phyloP scores from a whole-genome alignment of 305 asterid genomes.

The Fraxinus latifolia region DNA sequence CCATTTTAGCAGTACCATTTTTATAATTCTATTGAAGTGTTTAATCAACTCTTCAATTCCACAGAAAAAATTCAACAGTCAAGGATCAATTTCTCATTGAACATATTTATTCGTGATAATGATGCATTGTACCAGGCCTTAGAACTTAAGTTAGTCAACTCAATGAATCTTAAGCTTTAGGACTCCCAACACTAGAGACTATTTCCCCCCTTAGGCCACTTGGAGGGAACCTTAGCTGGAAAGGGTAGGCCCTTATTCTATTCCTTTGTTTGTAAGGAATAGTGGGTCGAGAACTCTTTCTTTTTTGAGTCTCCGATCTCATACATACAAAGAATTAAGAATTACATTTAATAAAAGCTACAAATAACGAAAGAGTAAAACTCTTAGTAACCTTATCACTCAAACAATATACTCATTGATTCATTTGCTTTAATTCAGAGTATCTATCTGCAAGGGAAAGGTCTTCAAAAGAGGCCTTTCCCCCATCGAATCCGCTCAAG shows the following conservation, averaged over 20 bases:
- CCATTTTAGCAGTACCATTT: neutral
- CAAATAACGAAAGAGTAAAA: too few relatives aligned
- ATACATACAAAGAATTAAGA: too few relatives aligned
- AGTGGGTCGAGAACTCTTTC: neutral
- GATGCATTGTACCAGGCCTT: neutral
- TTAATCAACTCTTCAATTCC: neutral
- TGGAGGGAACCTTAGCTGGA: neutral
- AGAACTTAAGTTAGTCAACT: neutral
- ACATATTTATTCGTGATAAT: neutral
- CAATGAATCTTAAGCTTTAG: neutral
- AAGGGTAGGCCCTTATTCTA: neutral
- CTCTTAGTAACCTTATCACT: neutral
- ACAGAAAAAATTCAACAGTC: neutral
- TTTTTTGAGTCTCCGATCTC: neutral
- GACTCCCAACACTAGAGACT: neutral
- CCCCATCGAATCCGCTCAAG: neutral
- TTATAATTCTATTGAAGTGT: neutral
- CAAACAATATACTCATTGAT: neutral
- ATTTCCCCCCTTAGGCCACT: neutral
- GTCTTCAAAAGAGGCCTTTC: neutral
- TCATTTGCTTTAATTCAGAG: neutral
- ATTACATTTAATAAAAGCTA: neutral
- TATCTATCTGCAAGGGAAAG: neutral
- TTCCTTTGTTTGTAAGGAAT: neutral
- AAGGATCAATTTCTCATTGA: neutral